These are phyloP conservation scores for Onygenales sp. DNA, from an alignment of 2,329 filamentous ascomycete species.

Conservation along the genomic window DNA sequence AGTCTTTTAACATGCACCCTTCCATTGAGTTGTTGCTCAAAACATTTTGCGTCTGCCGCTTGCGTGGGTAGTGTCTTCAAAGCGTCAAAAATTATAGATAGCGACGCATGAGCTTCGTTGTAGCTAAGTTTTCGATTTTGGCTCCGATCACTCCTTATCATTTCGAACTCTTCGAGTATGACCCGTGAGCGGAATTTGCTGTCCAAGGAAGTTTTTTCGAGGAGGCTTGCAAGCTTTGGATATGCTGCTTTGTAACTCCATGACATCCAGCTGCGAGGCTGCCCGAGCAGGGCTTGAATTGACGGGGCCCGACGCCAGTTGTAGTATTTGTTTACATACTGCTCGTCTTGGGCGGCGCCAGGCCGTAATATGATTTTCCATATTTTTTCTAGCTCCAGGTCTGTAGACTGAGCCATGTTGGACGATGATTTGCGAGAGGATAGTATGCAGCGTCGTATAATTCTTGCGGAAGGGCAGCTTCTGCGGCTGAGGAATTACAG, in stretches of 20 bases:
- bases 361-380: not conserved
- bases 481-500: no score
- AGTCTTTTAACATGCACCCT: constrained; percentile 1
- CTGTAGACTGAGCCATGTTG: no score
- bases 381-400: not conserved
- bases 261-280: constrained; percentile 5
- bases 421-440: no score
- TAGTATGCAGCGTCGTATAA: no score
- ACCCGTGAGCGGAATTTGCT: constrained; percentile 3
- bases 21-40: not conserved
- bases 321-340: constrained; percentile 4
- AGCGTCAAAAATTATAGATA: constrained; percentile 2
- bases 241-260: constrained; percentile 7
- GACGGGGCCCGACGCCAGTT: constrained; percentile 1
- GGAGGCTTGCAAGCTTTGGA: constrained; percentile 3
- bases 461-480: no score
- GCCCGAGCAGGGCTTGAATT: not conserved
- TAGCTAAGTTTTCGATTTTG: constrained; percentile 1
- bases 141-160: not conserved
- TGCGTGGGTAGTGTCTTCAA: not conserved
- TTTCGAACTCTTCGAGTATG: constrained; percentile 2
- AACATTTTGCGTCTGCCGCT: not conserved
- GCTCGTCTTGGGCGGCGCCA: constrained; percentile 1
- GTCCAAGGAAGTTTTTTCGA: constrained; percentile 5
- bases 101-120: constrained; percentile 2